These are phyloP conservation scores for Aspergillus aculeatinus DNA, from an alignment of 2,329 filamentous ascomycete species.

Conservation along the genomic window DNA sequence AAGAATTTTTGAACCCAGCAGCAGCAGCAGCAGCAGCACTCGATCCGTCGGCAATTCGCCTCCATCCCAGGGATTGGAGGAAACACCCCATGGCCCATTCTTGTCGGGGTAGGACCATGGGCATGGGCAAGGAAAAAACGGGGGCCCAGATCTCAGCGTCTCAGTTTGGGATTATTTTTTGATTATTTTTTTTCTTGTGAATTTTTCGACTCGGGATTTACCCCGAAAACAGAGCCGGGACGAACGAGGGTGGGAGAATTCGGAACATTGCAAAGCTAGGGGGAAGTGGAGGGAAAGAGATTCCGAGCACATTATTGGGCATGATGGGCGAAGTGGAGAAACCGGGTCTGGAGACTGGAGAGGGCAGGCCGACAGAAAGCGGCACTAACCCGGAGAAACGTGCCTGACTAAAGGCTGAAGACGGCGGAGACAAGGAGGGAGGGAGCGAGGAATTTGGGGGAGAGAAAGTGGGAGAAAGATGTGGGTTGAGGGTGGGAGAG, in stretches of 20 bases:
- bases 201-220: not conserved
- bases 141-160: slow-evolving; percentile 33
- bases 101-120: slow-evolving; percentile 19
- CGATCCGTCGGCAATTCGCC: slow-evolving; percentile 16
- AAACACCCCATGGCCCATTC: slow-evolving; percentile 7
- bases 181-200: no score
- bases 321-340: slow-evolving; percentile 24
- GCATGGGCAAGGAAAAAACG: slow-evolving; percentile 20
- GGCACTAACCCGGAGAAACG: no score
- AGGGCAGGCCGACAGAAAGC: not conserved
- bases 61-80: slow-evolving; percentile 15
- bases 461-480: not conserved
- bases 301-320: slow-evolving; percentile 18
- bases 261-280: slow-evolving; percentile 19
- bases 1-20: slow-evolving; percentile 4
- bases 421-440: not conserved
- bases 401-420: not conserved
- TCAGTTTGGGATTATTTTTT: not conserved
- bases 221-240: not conserved
- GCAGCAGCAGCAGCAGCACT: not conserved
- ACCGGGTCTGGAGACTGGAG: not conserved
- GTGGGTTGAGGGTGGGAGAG: not conserved
- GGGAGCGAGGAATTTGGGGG: slow-evolving; percentile 13
- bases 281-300: slow-evolving; percentile 11
- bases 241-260: slow-evolving; percentile 22